These are phyloP conservation scores for Schizonepeta tenuifolia DNA, from an alignment of 257 asterid genomes.

Conservation along the genomic window DNA sequence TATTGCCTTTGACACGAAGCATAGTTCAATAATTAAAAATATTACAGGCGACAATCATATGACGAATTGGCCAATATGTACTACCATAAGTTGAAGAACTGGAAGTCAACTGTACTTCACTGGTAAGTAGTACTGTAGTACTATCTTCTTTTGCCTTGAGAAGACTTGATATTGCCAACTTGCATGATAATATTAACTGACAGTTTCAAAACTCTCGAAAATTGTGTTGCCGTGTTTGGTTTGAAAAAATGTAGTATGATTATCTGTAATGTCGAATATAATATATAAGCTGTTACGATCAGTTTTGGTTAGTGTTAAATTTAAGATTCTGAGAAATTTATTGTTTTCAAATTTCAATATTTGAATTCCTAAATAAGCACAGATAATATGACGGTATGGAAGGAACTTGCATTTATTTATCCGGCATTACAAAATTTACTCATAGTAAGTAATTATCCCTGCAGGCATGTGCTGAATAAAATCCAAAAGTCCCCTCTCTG, in stretches of 20 bases:
- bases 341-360: not conserved
- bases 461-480: not conserved
- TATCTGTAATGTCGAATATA: not conserved
- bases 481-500: not conserved
- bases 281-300: not conserved
- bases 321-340: constrained; percentile 3
- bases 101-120: constrained; percentile 28
- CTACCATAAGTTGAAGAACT: constrained; percentile 8
- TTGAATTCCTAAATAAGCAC: not conserved
- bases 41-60: not conserved
- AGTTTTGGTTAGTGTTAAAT: not conserved
- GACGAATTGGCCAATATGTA: constrained; percentile 9
- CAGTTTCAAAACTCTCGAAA: not conserved
- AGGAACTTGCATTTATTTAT: not conserved
- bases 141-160: not conserved
- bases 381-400: not conserved
- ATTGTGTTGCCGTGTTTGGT: not conserved
- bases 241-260: not conserved
- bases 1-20: constrained; percentile 26
- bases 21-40: not conserved
- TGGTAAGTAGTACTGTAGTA: constrained; percentile 25
- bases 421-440: not conserved
- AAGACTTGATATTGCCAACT: constrained; percentile 14
- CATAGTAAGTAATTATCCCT: not conserved
- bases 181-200: constrained; percentile 11